Percentiles rank a stretch among this genome's conserved stretches.
These are phyloP conservation scores for Hyaloscypha hepaticicola DNA, from an alignment of 495 filamentous ascomycete genomes.

Conservation along the genomic window DNA sequence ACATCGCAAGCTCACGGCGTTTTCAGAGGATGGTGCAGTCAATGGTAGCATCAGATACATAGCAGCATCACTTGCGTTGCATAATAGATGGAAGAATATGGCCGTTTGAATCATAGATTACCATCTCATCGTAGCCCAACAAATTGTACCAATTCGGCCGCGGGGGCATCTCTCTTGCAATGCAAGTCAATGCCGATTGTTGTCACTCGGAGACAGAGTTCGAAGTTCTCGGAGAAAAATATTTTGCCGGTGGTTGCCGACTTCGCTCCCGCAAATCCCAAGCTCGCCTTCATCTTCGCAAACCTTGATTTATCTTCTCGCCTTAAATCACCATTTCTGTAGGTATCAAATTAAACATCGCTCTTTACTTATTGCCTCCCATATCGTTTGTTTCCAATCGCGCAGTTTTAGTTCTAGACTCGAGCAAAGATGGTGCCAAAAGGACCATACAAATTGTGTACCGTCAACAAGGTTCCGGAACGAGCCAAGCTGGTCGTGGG, in stretches of 20 bases:
- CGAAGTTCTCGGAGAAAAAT: not conserved
- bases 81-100: too few relatives aligned
- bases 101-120: too few relatives aligned
- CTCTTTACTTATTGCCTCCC: not conserved
- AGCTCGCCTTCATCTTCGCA: not conserved
- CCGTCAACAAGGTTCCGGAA: conserved; percentile 68
- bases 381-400: not conserved
- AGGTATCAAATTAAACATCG: not conserved
- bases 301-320: not conserved
- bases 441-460: conserved; percentile 61
- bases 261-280: not conserved
- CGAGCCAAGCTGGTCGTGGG: conserved; percentile 62
- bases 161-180: too few relatives aligned
- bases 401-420: not conserved
- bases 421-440: conserved; percentile 33
- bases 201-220: not conserved
- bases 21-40: not conserved
- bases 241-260: not conserved
- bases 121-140: too few relatives aligned
- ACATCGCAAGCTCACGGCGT: not conserved
- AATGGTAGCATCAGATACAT: too few relatives aligned
- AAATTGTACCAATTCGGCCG: too few relatives aligned
- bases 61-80: too few relatives aligned
- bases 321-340: not conserved
- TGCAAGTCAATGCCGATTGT: not conserved